Evolutionary conservation across 306 rosid genomes (phyloP).

Genomic region (Dryas alaskensis): DNA sequence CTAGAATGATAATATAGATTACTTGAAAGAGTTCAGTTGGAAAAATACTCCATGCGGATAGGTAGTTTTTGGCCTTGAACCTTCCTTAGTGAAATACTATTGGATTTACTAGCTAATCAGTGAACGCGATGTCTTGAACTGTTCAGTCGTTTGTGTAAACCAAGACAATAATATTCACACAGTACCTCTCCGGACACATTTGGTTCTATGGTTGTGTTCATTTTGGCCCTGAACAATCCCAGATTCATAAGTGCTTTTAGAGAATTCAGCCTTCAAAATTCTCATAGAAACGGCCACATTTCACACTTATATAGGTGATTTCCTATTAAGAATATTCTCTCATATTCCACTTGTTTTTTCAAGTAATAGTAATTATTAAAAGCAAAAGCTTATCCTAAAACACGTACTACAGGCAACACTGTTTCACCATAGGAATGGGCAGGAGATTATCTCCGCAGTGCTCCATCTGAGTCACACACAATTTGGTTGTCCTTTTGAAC

Average conservation of each 20-base stretch:
- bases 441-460: neutral
- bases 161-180: neutral
- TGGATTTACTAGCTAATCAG: neutral
- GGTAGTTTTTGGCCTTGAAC: neutral
- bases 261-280: too few species aligned
- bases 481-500: neutral
- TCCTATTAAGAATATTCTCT: too few species aligned
- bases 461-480: neutral
- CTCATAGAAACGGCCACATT: too few species aligned
- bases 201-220: too few species aligned
- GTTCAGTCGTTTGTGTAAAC: neutral
- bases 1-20: too few species aligned
- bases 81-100: neutral
- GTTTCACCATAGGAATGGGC: neutral
- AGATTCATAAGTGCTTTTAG: too few species aligned
- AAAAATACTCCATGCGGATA: neutral
- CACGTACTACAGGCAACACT: too few species aligned
- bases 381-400: too few species aligned
- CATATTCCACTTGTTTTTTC: too few species aligned
- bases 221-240: too few species aligned
- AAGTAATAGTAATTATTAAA: too few species aligned
- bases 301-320: too few species aligned
- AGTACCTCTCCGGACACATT: neutral
- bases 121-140: neutral
- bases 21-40: neutral